Conservation (phyloP, 2,329 filamentous ascomycete species). For the Periconia digitata region DNA sequence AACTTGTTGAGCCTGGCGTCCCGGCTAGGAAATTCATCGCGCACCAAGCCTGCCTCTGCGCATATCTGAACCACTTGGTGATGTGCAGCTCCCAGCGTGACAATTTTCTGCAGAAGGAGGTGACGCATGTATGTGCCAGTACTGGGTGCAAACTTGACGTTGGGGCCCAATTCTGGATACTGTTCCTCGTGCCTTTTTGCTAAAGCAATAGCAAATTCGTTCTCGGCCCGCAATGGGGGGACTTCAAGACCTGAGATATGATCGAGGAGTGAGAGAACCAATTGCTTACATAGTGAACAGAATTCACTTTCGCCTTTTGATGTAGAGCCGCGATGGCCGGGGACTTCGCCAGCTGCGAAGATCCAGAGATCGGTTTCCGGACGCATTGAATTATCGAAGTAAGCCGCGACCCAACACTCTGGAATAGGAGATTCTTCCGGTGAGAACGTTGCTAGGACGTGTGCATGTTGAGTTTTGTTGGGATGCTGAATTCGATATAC, state of each 20-base stretch:
- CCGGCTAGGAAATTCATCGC: constrained; percentile 32
- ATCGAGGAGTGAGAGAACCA: constrained; percentile 30
- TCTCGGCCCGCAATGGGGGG: constrained; percentile 30
- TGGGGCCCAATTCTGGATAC: constrained; percentile 22
- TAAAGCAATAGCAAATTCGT: constrained; percentile 23
- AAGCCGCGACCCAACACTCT: constrained; percentile 58
- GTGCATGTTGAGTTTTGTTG: constrained; percentile 42
- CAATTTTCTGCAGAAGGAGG: constrained; percentile 36
- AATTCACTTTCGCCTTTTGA: constrained; percentile 3
- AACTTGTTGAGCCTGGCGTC: constrained; percentile 55
- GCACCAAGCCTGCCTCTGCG: constrained; percentile 21
- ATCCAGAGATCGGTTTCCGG: constrained; percentile 69
- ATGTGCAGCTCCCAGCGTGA: constrained; percentile 51
- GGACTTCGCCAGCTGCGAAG: constrained; percentile 47
- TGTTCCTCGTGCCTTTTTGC: constrained; percentile 33
- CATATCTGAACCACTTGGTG: constrained; percentile 28
- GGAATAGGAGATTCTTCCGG: constrained; percentile 12
- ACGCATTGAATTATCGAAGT: constrained; percentile 61
- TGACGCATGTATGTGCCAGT: constrained; percentile 34
- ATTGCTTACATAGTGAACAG: constrained; percentile 31
- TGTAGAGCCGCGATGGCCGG: constrained; percentile 14
- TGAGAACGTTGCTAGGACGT: constrained; percentile 45
- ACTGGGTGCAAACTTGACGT: constrained; percentile 18
- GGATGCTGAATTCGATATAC: constrained; percentile 65
- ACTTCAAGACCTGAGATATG: constrained; percentile 29